A percentile compares a stretch with the other conserved stretches of the same genome.
phyloP scores from a whole-genome alignment of 108 stramenopile species.

The Seminavis robusta region DNA sequence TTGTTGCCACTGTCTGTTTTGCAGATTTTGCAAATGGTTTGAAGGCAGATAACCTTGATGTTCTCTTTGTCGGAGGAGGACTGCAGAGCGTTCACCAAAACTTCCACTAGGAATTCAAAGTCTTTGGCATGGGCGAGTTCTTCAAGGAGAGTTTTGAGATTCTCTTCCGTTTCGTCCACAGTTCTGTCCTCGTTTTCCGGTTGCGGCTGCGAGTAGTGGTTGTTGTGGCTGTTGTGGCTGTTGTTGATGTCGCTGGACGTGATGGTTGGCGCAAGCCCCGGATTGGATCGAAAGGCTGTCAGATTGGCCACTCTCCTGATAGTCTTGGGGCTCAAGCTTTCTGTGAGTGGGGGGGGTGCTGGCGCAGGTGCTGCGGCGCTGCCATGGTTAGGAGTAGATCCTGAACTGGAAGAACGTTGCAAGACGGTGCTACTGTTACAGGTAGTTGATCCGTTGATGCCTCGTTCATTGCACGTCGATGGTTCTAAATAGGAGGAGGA shows the following conservation, averaged over 20 bases:
- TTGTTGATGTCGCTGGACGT: neutral
- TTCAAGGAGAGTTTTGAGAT: neutral
- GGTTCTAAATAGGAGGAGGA: too few relatives aligned
- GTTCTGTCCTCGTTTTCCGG: too few relatives aligned
- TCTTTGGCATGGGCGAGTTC: neutral
- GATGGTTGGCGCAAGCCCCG: too few relatives aligned
- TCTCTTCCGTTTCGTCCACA: neutral
- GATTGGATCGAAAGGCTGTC: neutral
- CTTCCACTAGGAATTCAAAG: neutral
- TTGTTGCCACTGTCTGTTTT: too few relatives aligned
- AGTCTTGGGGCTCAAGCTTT: neutral
- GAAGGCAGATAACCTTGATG: too few relatives aligned
- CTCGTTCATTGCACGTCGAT: too few relatives aligned
- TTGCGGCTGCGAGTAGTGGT: too few relatives aligned
- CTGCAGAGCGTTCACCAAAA: constrained; percentile 10
- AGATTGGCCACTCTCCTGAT: neutral
- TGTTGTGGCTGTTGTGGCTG: neutral
- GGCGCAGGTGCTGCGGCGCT: neutral
- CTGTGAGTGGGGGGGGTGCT: neutral
- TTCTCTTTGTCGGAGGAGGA: too few relatives aligned
- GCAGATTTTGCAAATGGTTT: too few relatives aligned
- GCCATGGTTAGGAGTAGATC: neutral
- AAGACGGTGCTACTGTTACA: too few relatives aligned
- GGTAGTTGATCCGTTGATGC: too few relatives aligned
- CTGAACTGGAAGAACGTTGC: neutral